These are phyloP conservation scores for Hyparrhenia diplandra DNA, from an alignment of 176 grass and related monocot genomes.

Conservation along the genomic window DNA sequence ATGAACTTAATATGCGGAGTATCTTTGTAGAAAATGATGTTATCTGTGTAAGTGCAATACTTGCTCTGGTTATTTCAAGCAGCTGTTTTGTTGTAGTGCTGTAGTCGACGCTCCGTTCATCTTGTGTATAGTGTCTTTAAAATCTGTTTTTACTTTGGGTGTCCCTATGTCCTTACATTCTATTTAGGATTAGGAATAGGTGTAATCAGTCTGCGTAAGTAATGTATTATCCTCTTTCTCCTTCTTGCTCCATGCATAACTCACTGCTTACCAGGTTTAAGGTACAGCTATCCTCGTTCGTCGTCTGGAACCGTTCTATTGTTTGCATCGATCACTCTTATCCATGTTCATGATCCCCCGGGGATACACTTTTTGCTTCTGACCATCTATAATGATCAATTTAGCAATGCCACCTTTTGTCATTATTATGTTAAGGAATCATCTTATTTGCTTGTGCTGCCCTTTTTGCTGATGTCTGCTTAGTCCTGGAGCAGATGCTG, in stretches of 20 bases:
- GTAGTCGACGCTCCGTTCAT: neutral
- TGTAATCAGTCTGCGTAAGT: no score
- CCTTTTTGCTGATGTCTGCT: neutral
- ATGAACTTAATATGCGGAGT: constrained; percentile 93
- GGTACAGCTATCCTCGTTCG: no score
- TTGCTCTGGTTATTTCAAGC: constrained; percentile 15
- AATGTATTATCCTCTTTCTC: no score
- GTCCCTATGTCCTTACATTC: no score
- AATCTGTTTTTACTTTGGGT: neutral
- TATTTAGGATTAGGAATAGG: no score
- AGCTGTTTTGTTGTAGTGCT: neutral
- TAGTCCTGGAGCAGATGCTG: neutral
- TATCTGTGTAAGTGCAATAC: constrained; percentile 73
- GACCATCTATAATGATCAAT: no score
- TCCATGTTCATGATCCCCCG: no score
- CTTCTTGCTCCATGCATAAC: no score
- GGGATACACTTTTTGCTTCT: no score
- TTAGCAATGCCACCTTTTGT: neutral
- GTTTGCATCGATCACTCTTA: no score
- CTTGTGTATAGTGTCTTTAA: neutral
- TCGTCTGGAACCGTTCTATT: no score
- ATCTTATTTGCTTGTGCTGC: neutral
- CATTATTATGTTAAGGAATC: neutral
- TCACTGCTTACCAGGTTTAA: no score
- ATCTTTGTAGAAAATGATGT: constrained; percentile 99